Percentiles rank a stretch among this genome's conserved stretches.
Evolutionary conservation across 176 grass and related monocot genomes (phyloP).

Genomic region (Poa pratensis): DNA sequence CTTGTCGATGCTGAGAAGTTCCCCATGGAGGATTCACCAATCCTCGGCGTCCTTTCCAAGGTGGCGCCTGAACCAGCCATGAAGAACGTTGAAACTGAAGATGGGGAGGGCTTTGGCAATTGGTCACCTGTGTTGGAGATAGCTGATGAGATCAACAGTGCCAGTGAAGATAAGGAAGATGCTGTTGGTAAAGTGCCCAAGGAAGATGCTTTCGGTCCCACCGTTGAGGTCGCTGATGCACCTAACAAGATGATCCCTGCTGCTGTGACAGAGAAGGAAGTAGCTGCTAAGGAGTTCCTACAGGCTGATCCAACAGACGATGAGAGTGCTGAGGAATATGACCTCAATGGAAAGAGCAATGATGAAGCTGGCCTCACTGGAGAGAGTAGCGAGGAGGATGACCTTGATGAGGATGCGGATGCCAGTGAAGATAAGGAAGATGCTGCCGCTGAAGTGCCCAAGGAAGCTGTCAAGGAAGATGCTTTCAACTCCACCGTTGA

Average conservation of each 20-base stretch:
- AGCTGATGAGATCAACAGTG: slow-evolving; percentile 25
- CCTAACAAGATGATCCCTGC: slow-evolving; percentile 11
- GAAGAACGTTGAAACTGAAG: slow-evolving; percentile 28
- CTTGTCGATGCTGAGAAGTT: slow-evolving; percentile 26
- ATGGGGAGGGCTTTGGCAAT: slow-evolving; percentile 19
- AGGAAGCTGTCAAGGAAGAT: slow-evolving; percentile 27
- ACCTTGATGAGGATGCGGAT: not conserved
- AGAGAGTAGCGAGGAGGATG: slow-evolving; percentile 5
- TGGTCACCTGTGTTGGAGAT: slow-evolving; percentile 34
- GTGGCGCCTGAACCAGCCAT: slow-evolving; percentile 20
- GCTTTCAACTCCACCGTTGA: not conserved
- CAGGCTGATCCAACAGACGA: not conserved
- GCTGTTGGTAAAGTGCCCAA: slow-evolving; percentile 18
- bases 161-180: slow-evolving; percentile 16
- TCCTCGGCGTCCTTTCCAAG: slow-evolving; percentile 53
- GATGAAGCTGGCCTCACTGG: slow-evolving; percentile 2
- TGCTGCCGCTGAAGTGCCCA: slow-evolving; percentile 5
- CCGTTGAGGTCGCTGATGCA: slow-evolving; percentile 2
- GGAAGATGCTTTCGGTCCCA: slow-evolving; percentile 12
- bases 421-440: slow-evolving; percentile 14
- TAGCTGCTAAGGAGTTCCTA: not conserved
- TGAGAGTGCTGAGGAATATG: slow-evolving; percentile 4
- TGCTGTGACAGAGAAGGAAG: not conserved
- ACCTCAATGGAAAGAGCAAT: not conserved
- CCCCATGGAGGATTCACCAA: slow-evolving; percentile 55